These are phyloP conservation scores for Lecanicillium sp. DNA, from an alignment of 2,329 filamentous ascomycete genomes.

Conservation along the genomic window DNA sequence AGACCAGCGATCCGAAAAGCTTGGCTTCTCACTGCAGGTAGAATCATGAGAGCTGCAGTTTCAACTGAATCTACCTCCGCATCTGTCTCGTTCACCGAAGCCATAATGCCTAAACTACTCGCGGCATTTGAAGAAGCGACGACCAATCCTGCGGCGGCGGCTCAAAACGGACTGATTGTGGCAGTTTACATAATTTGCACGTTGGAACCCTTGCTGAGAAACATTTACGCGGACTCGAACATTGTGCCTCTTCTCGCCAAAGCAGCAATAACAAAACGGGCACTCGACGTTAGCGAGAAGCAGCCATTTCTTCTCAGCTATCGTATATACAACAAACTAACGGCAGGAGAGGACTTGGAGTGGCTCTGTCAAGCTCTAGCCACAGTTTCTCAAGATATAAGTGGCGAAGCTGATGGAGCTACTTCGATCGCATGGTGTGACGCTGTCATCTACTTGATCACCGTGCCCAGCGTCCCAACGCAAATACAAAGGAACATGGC, in stretches of 20 bases:
- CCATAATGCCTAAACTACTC: constrained; percentile 46
- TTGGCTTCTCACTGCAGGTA: constrained; percentile 71
- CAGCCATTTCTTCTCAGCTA: constrained; percentile 81
- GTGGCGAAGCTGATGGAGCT: constrained; percentile 36
- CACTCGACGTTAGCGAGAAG: constrained; percentile 66
- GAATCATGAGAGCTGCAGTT: constrained; percentile 55
- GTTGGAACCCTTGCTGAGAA: constrained; percentile 48
- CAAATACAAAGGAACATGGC: constrained; percentile 57
- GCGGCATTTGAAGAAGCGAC: constrained; percentile 71
- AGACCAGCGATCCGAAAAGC: constrained; percentile 66
- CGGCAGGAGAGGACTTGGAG: constrained; percentile 63
- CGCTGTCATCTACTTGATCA: constrained; percentile 71
- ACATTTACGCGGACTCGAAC: constrained; percentile 46
- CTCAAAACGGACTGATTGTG: constrained; percentile 75
- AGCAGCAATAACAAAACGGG: constrained; percentile 54
- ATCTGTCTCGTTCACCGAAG: constrained; percentile 43
- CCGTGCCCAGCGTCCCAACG: constrained; percentile 52
- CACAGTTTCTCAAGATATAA: constrained; percentile 49
- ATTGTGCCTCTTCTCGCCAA: constrained; percentile 42
- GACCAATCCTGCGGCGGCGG: constrained; percentile 68
- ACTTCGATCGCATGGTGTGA: constrained; percentile 72
- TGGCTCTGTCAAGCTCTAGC: constrained; percentile 70
- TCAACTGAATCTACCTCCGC: constrained; percentile 38
- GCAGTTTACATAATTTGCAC: constrained; percentile 69
- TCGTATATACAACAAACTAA: constrained; percentile 76